Conservation (phyloP, 2,329 filamentous ascomycete species). For the Chaetomium globosum region DNA sequence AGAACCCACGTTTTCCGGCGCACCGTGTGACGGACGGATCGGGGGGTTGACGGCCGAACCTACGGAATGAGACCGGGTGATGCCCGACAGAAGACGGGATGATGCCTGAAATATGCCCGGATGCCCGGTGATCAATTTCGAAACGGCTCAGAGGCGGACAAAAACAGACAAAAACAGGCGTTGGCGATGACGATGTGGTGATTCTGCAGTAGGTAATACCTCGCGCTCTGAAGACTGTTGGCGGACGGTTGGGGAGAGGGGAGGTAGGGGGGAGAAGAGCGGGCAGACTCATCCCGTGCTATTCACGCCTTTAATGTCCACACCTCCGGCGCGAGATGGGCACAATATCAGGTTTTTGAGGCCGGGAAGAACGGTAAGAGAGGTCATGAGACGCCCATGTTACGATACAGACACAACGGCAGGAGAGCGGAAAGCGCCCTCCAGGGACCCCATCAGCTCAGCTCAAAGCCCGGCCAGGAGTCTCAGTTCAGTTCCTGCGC, state of each 20-base stretch:
- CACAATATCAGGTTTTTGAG: background rate
- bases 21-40: background rate
- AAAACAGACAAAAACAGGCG: background rate
- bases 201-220: background rate
- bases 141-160: background rate
- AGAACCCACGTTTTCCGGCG: background rate
- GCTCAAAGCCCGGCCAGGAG: background rate
- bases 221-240: background rate
- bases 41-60: too few species aligned
- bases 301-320: background rate
- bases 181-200: too few species aligned
- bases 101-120: background rate
- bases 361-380: background rate
- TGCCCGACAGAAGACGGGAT: background rate
- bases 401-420: background rate
- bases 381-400: background rate
- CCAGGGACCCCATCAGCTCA: background rate
- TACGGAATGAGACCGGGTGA: background rate
- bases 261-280: background rate
- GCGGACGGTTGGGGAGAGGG: background rate
- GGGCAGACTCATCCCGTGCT: background rate
- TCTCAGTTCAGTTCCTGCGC: too few species aligned
- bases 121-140: background rate
- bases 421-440: background rate
- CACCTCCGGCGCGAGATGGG: too few species aligned